These are phyloP conservation scores for Aspergillus ochraceoroseus DNA, from an alignment of 2,329 filamentous ascomycete genomes.

Conservation along the genomic window DNA sequence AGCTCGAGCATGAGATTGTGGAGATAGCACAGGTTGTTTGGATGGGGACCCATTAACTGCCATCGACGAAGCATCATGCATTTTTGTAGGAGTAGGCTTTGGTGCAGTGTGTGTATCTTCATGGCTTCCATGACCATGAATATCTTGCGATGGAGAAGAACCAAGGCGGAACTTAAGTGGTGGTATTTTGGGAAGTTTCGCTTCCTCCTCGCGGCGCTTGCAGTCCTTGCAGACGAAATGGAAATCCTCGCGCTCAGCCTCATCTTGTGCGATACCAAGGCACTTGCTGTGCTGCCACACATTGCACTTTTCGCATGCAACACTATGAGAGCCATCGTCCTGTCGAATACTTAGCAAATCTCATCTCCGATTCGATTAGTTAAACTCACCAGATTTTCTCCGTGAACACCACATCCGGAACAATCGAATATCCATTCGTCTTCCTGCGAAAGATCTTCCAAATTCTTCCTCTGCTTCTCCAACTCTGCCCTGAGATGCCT, in stretches of 20 bases:
- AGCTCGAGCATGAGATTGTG: conserved; percentile 15
- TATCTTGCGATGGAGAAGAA: conserved; percentile 41
- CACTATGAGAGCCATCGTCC: conserved; percentile 90
- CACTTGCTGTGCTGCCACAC: conserved; percentile 98
- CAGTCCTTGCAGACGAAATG: conserved; percentile 80
- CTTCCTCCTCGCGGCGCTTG: conserved; percentile 61
- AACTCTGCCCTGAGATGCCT: conserved; percentile 77
- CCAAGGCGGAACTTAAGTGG: conserved; percentile 56
- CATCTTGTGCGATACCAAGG: conserved; percentile 68
- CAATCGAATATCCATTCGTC: conserved; percentile 95
- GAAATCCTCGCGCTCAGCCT: conserved; percentile 81
- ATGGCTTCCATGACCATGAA: conserved; percentile 19
- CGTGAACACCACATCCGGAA: conserved; percentile 76
- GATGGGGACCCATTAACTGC: conserved; percentile 23
- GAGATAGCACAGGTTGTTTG: conserved; percentile 17
- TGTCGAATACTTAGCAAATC: conserved; percentile 30
- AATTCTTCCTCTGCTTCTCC: conserved; percentile 69
- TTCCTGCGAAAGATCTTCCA: conserved; percentile 68
- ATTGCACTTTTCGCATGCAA: conserved; percentile 89
- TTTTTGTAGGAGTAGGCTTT: conserved; percentile 24
- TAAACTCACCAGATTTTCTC: conserved; percentile 63
- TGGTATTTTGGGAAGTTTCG: conserved; percentile 58
- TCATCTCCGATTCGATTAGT: not conserved
- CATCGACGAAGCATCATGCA: conserved; percentile 16
- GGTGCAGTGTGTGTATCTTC: conserved; percentile 15